phyloP scores from a whole-genome alignment of 2,329 filamentous ascomycete species.

The Hymenoscyphus fraxineus region DNA sequence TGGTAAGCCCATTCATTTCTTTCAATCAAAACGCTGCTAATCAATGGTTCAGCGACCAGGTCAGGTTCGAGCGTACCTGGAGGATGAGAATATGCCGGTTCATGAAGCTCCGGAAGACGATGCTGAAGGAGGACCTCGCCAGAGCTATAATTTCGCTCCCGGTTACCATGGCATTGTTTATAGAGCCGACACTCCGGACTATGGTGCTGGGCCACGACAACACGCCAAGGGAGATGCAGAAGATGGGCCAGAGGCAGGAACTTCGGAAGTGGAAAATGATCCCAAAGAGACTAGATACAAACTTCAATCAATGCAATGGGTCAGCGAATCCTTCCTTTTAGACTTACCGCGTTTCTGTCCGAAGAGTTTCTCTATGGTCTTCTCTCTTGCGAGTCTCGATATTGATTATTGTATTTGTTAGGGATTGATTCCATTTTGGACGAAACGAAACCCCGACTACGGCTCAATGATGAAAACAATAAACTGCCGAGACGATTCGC shows the following conservation, averaged over 20 bases:
- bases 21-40: neutral
- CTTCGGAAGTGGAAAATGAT: conserved; percentile 21
- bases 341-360: neutral
- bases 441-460: conserved; percentile 76
- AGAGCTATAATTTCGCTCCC: conserved; percentile 90
- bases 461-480: conserved; percentile 79
- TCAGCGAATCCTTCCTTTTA: neutral
- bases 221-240: conserved; percentile 27
- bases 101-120: conserved; percentile 70
- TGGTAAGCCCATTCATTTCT: conserved; percentile 22
- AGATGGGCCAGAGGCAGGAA: conserved; percentile 24
- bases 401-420: neutral
- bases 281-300: conserved; percentile 58
- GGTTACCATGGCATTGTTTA: conserved; percentile 84
- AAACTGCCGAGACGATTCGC: conserved; percentile 88
- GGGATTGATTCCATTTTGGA: conserved; percentile 90
- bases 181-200: conserved; percentile 66
- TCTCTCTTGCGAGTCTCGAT: neutral
- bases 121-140: conserved; percentile 52
- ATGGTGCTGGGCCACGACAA: conserved; percentile 46
- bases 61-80: conserved; percentile 69
- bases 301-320: conserved; percentile 90
- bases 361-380: neutral
- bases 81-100: conserved; percentile 70
- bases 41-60: conserved; percentile 59